Base-by-base conservation (phyloP, 495 filamentous ascomycete species). In the Platismatia glauca region DNA sequence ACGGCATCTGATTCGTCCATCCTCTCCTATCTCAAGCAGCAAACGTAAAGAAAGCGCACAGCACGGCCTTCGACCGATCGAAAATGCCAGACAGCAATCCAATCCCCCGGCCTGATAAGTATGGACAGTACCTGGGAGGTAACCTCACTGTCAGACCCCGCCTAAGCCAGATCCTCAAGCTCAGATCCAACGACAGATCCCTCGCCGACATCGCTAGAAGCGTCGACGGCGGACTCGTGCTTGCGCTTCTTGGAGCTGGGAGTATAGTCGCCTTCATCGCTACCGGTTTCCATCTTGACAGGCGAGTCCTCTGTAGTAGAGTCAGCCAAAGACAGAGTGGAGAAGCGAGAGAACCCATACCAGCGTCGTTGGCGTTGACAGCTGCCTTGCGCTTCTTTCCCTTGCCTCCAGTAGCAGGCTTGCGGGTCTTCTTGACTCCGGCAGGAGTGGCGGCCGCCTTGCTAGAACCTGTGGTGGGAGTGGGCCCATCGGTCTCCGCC, bases 241-340 rank as follows among this genome's bases (percentile, higher is more conserved):
- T 60, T 64, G 46, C 62, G 57, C 34, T 64, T 60, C 62, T 64
- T 60, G 7, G 44, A 13, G 12, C 6, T 33, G 2, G 22, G 43
- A 3, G 43, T 20, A 43, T 53, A 7, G 8, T n/a, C 3, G 22
- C 12, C 35, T 5, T 35, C 35, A 0, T 39, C 57, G 22, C 33
- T 44, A 33, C 22, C 38, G 18, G 27, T 59, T 6, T 58, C 37
- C 24, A 43, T 27, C 57, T 58, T 27, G 37, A 58, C n/a, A 12
- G 44, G 4, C 48, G 0, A 1, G 7, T 52, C 24, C 11, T 52
- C 48, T 52, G 27, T 52, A 16, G 4, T 18, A 31, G 4, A 31
- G 13, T 52, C 8, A 52, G 27, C 18, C 7, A 9, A 35, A 50
- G 1, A 18, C 16, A 8, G 11, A 27, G 4, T 1, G 11, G 16